Conservation (phyloP, 2,329 filamentous ascomycete genomes). For the Fusarium verrucosum region DNA sequence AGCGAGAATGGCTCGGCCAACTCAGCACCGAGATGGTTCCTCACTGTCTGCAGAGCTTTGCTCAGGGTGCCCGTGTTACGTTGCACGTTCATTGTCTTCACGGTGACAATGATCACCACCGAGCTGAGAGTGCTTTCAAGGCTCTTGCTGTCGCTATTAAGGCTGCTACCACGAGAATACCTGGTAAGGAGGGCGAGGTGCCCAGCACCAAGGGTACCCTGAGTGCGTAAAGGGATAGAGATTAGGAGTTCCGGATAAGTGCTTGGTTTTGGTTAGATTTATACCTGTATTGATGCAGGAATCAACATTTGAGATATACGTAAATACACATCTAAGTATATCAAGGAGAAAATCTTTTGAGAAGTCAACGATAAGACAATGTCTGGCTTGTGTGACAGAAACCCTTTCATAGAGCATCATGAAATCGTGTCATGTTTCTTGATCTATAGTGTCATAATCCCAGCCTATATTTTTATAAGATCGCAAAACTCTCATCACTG, state of each 20-base stretch:
- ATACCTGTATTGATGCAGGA: conserved; percentile 1
- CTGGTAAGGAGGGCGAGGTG: conserved; percentile 88
- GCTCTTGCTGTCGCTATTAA: conserved; percentile 87
- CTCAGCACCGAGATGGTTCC: conserved; percentile 97
- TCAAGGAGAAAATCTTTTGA: neutral
- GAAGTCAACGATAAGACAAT: neutral
- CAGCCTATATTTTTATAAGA: neutral
- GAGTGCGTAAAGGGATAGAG: conserved; percentile 57
- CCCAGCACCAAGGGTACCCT: conserved; percentile 96
- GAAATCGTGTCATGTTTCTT: neutral
- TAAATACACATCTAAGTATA: neutral
- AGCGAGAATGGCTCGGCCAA: conserved; percentile 92
- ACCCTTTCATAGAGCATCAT: neutral
- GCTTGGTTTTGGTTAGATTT: conserved; percentile 21
- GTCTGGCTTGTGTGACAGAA: neutral
- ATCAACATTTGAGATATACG: neutral
- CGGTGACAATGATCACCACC: conserved; percentile 94
- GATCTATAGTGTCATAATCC: neutral
- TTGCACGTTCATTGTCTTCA: conserved; percentile 92
- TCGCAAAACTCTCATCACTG: neutral
- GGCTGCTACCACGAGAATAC: conserved; percentile 77
- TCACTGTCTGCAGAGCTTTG: conserved; percentile 94
- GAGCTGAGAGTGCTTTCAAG: conserved; percentile 97
- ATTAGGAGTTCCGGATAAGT: conserved; percentile 39
- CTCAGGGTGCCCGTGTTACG: conserved; percentile 88